phyloP scores from a whole-genome alignment of 495 filamentous ascomycete species.

The Xylaria cubensis region DNA sequence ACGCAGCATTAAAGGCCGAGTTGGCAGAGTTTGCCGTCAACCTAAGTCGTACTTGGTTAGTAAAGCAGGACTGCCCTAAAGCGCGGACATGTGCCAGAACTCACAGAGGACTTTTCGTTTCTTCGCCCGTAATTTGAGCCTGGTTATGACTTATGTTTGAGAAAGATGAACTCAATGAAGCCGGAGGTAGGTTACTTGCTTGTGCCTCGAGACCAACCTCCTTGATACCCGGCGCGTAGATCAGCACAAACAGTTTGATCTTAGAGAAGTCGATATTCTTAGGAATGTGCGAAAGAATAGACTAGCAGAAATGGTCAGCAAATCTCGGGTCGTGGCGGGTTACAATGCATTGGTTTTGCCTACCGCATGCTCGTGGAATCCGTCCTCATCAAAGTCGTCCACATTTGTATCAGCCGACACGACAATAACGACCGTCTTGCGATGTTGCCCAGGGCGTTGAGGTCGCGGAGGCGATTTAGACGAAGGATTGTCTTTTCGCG shows the following conservation, averaged over 20 bases:
- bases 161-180: conserved; percentile 83
- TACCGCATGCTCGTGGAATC: conserved; percentile 81
- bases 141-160: conserved; percentile 84
- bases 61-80: background rate
- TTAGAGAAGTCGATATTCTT: conserved; percentile 70
- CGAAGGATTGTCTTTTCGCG: conserved; percentile 46
- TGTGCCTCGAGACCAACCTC: conserved; percentile 60
- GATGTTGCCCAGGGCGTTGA: conserved; percentile 51
- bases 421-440: conserved; percentile 83
- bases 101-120: conserved; percentile 61
- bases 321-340: background rate
- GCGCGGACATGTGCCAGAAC: conserved; percentile 27
- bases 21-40: conserved; percentile 45
- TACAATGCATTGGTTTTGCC: conserved; percentile 39
- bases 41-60: conserved; percentile 39
- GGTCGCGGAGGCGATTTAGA: conserved; percentile 29
- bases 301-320: conserved; percentile 57
- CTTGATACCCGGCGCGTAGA: conserved; percentile 83
- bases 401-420: conserved; percentile 74
- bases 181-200: conserved; percentile 55
- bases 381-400: conserved; percentile 65
- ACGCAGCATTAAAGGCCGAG: conserved; percentile 75
- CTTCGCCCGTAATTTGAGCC: conserved; percentile 70
- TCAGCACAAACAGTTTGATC: conserved; percentile 80
- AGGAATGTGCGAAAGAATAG: conserved; percentile 87